Percentiles rank a stretch among this genome's conserved stretches.
These are phyloP conservation scores for Pythium dissimile DNA, from an alignment of 352 stramenopile species.

Conservation along the genomic window DNA sequence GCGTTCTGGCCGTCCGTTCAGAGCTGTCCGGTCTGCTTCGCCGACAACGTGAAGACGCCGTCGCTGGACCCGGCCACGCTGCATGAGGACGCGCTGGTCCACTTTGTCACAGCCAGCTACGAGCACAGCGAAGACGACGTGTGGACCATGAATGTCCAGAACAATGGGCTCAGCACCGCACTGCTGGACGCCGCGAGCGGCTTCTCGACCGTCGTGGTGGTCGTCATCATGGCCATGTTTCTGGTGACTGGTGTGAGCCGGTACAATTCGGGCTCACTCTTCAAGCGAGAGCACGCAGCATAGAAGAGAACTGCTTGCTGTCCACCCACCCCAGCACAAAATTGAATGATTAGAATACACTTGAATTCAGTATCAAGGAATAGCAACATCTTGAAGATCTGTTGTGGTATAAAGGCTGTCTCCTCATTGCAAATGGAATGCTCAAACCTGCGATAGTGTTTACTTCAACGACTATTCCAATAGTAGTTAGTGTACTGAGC, in stretches of 20 bases:
- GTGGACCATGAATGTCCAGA: conserved; percentile 41
- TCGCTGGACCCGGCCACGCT: conserved; percentile 47
- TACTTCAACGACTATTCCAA: no score
- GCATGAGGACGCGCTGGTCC: conserved; percentile 47
- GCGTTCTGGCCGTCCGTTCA: conserved; percentile 54
- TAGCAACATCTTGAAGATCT: no score
- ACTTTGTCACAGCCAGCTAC: conserved; percentile 55
- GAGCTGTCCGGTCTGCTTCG: conserved; percentile 58
- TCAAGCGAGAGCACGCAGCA: conserved; percentile 23
- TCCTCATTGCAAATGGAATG: no score
- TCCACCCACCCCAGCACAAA: no score
- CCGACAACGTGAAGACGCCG: conserved; percentile 37
- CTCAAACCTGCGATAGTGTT: no score
- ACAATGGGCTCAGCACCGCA: conserved; percentile 36
- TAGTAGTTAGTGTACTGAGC: background rate
- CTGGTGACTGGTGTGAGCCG: conserved; percentile 10
- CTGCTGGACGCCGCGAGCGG: conserved; percentile 35
- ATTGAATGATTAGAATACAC: background rate
- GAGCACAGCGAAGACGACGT: conserved; percentile 43
- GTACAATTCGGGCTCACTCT: conserved; percentile 3
- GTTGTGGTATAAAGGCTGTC: no score
- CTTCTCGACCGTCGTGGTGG: conserved; percentile 35
- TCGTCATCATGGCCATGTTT: conserved; percentile 26
- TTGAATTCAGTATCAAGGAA: no score
- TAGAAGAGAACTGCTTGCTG: no score